Evolutionary conservation across 257 asterid genomes (phyloP), one percentile per base, ranked within the genome.

Genomic region (Solanum verrucosum): DNA sequence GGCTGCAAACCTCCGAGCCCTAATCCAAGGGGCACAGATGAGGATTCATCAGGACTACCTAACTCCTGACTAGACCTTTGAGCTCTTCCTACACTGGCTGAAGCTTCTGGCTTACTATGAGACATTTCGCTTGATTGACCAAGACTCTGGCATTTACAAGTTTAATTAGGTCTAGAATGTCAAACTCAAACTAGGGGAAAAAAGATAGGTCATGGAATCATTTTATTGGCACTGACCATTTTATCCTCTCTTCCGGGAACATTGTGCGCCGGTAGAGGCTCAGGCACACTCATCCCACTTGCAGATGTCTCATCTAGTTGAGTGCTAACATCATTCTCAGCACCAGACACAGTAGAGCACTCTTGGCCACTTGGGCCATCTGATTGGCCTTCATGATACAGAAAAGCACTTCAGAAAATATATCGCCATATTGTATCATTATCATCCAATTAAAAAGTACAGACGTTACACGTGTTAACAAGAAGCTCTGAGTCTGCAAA

Each of bases 1-100:
- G 98, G 95, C 88, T 93, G 98, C 91, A 96, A 93, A 75, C 94
- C 94, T 44, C 96, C 95, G 20, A 93, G 89, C 86, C 99, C 99
- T 92, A 96, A 87, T 52, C 99, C 99, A 87, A 96, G 91, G 84
- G 99, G 99, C 83, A 90, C 90, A 60, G 92, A 84, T 77, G 94
- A 65, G 52, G 96, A 88, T 88, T 90, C 90, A 85, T 86, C 94
- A 75, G 90, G 79, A 71, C 68, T 87, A 90, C 83, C 86, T 67
- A 49, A 82, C 67, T 84, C 93, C 86, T 88, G 92, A 88, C 74
- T 88, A 44, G 93, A 92, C 89, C 90, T 86, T 33, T 93, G 86
- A 78, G 86, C 46, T 70, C 89, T 91, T 88, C 90, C 93, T 25
- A 31, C 92, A 81, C 40, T 46, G 68, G 29, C 68, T 81, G 85